Conservation (phyloP, 768 basidiomycete species). For the Rhizopogon vesiculosus region DNA sequence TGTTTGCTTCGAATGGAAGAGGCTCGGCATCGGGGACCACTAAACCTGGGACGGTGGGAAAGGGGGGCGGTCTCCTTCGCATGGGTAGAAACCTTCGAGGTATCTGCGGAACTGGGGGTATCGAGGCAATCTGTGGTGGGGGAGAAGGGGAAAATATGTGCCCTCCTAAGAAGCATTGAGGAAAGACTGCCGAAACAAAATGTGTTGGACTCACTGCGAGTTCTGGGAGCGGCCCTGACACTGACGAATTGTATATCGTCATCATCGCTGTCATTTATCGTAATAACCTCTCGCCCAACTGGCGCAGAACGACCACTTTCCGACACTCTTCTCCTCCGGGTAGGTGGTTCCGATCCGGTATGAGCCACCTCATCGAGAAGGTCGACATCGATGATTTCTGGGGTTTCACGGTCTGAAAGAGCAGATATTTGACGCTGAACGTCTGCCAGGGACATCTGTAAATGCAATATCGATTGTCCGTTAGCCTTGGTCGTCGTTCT, state of each 20-base stretch:
- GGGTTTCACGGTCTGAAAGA: slow-evolving; percentile 10
- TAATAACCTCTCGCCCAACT: slow-evolving; percentile 22
- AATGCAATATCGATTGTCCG: slow-evolving; percentile 2
- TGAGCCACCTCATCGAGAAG: slow-evolving; percentile 29
- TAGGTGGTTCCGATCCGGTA: slow-evolving; percentile 17
- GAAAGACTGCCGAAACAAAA: not conserved
- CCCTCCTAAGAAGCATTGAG: slow-evolving; percentile 13
- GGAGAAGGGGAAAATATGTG: slow-evolving; percentile 47
- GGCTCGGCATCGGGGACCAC: slow-evolving; percentile 48
- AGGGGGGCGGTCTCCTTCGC: slow-evolving; percentile 28
- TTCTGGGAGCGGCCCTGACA: slow-evolving; percentile 14
- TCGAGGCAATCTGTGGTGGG: slow-evolving; percentile 29
- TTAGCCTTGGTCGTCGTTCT: slow-evolving; percentile 14
- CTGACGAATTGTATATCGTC: slow-evolving; percentile 28
- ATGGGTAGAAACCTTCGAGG: slow-evolving; percentile 37
- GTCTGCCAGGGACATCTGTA: slow-evolving; percentile 18
- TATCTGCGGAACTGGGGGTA: slow-evolving; percentile 56
- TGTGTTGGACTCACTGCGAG: slow-evolving; percentile 11
- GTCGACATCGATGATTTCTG: slow-evolving; percentile 43
- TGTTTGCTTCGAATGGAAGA: slow-evolving; percentile 44
- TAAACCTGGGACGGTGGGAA: slow-evolving; percentile 32
- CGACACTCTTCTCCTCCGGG: slow-evolving; percentile 21
- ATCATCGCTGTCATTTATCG: slow-evolving; percentile 38
- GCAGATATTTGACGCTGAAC: slow-evolving; percentile 1
- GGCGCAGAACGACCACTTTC: slow-evolving; percentile 16